Percentiles rank a stretch among this genome's conserved stretches.
Conservation (phyloP, 345 rosid species). For the Pelargonium nanum region DNA sequence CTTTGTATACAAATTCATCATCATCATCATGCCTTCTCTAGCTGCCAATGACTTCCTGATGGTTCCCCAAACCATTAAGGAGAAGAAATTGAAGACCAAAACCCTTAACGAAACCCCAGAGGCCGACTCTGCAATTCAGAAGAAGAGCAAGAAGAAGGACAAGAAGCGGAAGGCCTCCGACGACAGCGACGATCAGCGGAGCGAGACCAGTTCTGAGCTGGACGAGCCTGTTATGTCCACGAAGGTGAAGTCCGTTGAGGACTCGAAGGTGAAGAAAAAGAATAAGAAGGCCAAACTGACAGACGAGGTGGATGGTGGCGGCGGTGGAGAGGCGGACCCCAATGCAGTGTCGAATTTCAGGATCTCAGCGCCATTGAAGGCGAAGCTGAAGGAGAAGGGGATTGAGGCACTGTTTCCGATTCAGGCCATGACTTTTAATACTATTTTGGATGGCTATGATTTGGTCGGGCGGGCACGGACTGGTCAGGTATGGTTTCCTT, state of each 20-base stretch:
- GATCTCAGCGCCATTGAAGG: constrained; percentile 53
- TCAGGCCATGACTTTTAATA: constrained; percentile 75
- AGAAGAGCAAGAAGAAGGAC: constrained; percentile 39
- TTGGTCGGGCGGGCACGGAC: constrained; percentile 95
- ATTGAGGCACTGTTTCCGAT: constrained; percentile 80
- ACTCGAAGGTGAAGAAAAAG: constrained; percentile 13
- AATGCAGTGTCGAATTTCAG: constrained; percentile 59
- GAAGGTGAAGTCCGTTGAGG: background rate
- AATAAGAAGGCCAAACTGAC: constrained; percentile 42
- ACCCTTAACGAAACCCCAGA: constrained; percentile 27
- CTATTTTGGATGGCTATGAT: constrained; percentile 65
- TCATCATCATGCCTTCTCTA: constrained; percentile 45
- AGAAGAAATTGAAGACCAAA: constrained; percentile 67
- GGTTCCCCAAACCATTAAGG: constrained; percentile 27
- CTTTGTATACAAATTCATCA: background rate
- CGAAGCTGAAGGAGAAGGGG: constrained; percentile 57
- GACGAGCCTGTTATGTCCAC: constrained; percentile 28
- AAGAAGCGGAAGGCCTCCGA: constrained; percentile 46
- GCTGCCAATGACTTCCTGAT: constrained; percentile 12
- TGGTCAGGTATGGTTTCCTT: constrained; percentile 52
- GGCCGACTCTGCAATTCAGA: constrained; percentile 18
- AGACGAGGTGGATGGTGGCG: constrained; percentile 32
- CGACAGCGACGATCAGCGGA: constrained; percentile 36
- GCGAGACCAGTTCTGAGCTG: constrained; percentile 71
- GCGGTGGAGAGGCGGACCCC: constrained; percentile 45